phyloP scores from a whole-genome alignment of 805 yeast genomes.

The Candida adriatica region DNA sequence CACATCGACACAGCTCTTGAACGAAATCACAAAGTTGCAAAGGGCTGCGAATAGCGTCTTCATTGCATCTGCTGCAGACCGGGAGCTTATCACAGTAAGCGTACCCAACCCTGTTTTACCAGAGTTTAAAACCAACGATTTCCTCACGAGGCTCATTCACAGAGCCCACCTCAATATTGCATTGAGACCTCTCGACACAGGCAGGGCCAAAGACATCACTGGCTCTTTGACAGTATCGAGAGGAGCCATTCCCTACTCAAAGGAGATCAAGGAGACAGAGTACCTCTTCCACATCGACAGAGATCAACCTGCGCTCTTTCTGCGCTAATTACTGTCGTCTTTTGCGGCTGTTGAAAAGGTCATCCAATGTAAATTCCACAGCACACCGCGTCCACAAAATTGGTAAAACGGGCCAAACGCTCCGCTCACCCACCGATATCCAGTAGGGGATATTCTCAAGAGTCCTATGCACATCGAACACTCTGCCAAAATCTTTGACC shows the following conservation, averaged over 20 bases:
- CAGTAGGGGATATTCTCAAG: constrained; percentile 86
- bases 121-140: constrained; percentile 37
- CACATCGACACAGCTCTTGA: constrained; percentile 29
- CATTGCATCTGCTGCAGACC: constrained; percentile 35
- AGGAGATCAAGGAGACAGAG: constrained; percentile 46
- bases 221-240: constrained; percentile 57
- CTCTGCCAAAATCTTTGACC: constrained; percentile 23
- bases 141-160: constrained; percentile 41
- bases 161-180: constrained; percentile 46
- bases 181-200: constrained; percentile 65
- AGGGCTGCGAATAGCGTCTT: constrained; percentile 28
- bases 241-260: constrained; percentile 33
- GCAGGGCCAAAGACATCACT: constrained; percentile 76
- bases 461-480: constrained; percentile 57
- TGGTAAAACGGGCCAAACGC: constrained; percentile 89
- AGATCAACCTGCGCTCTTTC: constrained; percentile 40
- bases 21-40: constrained; percentile 29
- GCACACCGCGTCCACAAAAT: constrained; percentile 82
- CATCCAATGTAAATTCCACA: constrained; percentile 83
- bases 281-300: constrained; percentile 53
- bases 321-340: constrained; percentile 24
- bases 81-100: constrained; percentile 28
- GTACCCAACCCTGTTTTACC: constrained; percentile 24
- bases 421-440: constrained; percentile 83
- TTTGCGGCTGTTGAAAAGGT: constrained; percentile 36